Conservation (phyloP, 2,329 filamentous ascomycete genomes). For the Cladosporium sp. region DNA sequence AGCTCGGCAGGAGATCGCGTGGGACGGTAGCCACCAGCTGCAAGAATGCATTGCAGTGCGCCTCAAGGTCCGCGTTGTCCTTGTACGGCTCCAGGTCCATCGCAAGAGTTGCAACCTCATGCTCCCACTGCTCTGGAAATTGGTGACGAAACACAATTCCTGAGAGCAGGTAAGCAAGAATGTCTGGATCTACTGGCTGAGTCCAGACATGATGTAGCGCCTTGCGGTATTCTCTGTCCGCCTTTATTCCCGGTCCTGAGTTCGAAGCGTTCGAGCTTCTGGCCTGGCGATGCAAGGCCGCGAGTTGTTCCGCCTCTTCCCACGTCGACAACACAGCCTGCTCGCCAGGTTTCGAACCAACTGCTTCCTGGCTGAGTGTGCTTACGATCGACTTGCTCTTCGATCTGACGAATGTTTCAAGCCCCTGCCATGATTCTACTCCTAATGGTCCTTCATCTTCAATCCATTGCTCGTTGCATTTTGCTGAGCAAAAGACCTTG, state of each 20-base stretch:
- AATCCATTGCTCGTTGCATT: conserved; percentile 41
- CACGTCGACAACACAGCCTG: conserved; percentile 22
- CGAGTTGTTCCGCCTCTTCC: conserved; percentile 25
- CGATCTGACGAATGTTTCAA: conserved; percentile 29
- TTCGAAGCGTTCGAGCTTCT: not conserved
- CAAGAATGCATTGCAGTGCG: conserved; percentile 43
- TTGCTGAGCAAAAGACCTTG: conserved; percentile 45
- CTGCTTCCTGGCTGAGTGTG: conserved; percentile 1
- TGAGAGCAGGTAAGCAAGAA: conserved; percentile 45
- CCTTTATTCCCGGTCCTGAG: conserved; percentile 15
- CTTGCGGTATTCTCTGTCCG: conserved; percentile 19
- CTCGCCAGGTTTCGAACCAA: conserved; percentile 12
- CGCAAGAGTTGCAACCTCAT: conserved; percentile 40
- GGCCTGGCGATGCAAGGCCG: not conserved
- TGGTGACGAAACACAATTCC: conserved; percentile 39
- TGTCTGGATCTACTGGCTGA: conserved; percentile 34
- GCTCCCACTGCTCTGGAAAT: conserved; percentile 34
- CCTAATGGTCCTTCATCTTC: conserved; percentile 31
- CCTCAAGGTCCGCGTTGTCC: conserved; percentile 40
- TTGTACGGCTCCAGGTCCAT: conserved; percentile 45
- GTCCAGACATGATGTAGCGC: conserved; percentile 19
- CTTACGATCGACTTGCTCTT: conserved; percentile 22
- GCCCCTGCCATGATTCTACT: conserved; percentile 30
- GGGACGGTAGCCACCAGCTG: conserved; percentile 47
- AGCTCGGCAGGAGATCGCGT: conserved; percentile 33